A percentile compares a stretch with the other conserved stretches of the same genome.
Conservation (phyloP, 495 filamentous ascomycete genomes). For the Penicillium robsamsonii region DNA sequence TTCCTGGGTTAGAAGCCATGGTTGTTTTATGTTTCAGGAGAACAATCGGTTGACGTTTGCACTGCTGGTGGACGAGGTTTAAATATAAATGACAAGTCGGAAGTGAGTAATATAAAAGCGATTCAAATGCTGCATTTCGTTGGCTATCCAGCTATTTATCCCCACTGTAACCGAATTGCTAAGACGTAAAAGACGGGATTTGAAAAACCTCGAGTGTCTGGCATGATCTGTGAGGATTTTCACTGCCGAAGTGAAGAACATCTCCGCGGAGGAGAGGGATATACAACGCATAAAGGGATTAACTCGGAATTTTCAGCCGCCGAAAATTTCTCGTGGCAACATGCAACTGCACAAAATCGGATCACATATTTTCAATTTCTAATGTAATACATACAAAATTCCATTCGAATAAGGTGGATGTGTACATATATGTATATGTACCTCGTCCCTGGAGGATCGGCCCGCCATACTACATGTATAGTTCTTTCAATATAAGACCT, state of each 20-base stretch:
- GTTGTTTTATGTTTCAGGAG: neutral
- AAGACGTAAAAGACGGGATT: neutral
- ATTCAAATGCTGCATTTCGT: neutral
- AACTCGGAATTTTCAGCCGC: neutral
- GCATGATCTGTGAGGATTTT: constrained; percentile 4
- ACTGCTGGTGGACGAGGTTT: neutral
- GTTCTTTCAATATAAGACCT: too few relatives aligned
- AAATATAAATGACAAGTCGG: neutral
- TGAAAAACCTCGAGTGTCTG: constrained; percentile 11
- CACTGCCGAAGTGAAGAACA: constrained; percentile 2
- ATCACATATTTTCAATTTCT: too few relatives aligned
- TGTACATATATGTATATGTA: too few relatives aligned
- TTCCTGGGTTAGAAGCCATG: constrained; percentile 20
- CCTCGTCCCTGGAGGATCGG: too few relatives aligned
- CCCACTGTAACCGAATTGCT: neutral
- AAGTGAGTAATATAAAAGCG: neutral
- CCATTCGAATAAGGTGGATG: too few relatives aligned
- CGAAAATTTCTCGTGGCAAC: neutral
- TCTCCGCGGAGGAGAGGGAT: constrained; percentile 22
- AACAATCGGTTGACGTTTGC: neutral
- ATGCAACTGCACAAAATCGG: neutral
- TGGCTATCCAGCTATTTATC: constrained; percentile 2
- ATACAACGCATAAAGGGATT: neutral
- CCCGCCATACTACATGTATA: too few relatives aligned
- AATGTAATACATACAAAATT: too few relatives aligned